Evolutionary conservation across 2,329 filamentous ascomycete species (phyloP).

Genomic region (Beauveria brongniartii): DNA sequence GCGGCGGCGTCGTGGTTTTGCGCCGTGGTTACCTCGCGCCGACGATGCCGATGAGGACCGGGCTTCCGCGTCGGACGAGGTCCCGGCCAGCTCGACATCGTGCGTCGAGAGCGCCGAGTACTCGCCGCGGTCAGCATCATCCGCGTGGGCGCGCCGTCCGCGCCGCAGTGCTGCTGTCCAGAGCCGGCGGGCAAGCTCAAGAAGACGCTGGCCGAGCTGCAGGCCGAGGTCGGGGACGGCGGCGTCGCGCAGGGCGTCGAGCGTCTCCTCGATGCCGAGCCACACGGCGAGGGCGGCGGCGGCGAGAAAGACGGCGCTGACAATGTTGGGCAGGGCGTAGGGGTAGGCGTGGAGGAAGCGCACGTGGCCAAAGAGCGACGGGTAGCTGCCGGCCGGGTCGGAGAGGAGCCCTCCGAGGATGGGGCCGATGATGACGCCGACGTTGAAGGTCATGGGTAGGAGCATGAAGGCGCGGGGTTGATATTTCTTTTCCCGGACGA

Average conservation of each 20-base stretch:
- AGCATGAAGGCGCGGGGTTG: conserved; percentile 67
- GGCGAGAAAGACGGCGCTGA: conserved; percentile 41
- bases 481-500: conserved; percentile 54
- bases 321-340: conserved; percentile 46
- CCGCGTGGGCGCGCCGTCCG: neutral
- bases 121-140: neutral
- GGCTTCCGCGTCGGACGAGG: neutral
- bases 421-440: conserved; percentile 67
- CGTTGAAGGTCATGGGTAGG: conserved; percentile 66
- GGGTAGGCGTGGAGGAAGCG: conserved; percentile 41
- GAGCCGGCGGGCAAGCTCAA: conserved; percentile 19
- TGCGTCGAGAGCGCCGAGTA: conserved; percentile 19
- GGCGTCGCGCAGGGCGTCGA: conserved; percentile 30
- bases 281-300: conserved; percentile 36
- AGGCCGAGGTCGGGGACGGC: conserved; percentile 33
- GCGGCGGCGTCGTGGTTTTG: neutral
- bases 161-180: conserved; percentile 10
- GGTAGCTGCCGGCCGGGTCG: conserved; percentile 55
- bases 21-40: neutral
- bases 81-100: conserved; percentile 17
- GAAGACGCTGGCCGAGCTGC: conserved; percentile 30
- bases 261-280: conserved; percentile 46
- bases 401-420: conserved; percentile 61
- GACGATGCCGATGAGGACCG: neutral
- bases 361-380: conserved; percentile 37